A percentile compares a stretch with the other conserved stretches of the same genome.
Conservation (phyloP, 257 asterid genomes). For the Thymus mandschuricus region DNA sequence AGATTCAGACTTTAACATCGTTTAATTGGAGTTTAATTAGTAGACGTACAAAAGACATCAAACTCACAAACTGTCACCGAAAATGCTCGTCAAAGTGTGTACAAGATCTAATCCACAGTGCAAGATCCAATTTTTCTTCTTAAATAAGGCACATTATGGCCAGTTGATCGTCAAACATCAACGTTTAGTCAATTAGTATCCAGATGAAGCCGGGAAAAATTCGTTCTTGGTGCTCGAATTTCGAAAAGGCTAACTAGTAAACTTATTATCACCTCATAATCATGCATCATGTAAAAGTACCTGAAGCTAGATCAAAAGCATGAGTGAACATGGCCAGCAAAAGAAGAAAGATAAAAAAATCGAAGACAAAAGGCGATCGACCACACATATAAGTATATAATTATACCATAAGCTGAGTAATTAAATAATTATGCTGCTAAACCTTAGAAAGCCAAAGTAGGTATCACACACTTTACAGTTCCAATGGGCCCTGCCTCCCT, state of each 20-base stretch:
- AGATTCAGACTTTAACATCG: not conserved
- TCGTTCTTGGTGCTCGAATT: not conserved
- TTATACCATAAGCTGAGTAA: not conserved
- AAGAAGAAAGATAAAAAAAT: conserved; percentile 14
- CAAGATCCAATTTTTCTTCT: too few species aligned
- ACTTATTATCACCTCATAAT: conserved; percentile 20
- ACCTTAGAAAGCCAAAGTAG: conserved; percentile 32
- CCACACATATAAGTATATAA: conserved; percentile 30
- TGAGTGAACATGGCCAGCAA: conserved; percentile 49
- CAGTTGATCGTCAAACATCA: too few species aligned
- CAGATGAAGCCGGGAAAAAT: too few species aligned
- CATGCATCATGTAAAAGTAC: conserved; percentile 10
- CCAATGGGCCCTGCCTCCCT: conserved; percentile 40
- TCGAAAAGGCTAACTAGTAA: conserved; percentile 24
- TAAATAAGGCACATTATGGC: not conserved
- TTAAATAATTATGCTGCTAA: conserved; percentile 20
- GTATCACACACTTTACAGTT: conserved; percentile 44
- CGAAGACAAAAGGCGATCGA: conserved; percentile 38
- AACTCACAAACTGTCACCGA: not conserved
- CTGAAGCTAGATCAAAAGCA: conserved; percentile 17
- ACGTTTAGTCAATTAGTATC: too few species aligned
- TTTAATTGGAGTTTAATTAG: not conserved
- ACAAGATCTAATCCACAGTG: not conserved
- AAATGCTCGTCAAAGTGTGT: conserved; percentile 6
- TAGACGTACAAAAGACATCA: not conserved